These are phyloP conservation scores for Tolypocladium pustulatum DNA, from an alignment of 2,329 filamentous ascomycete genomes.

Conservation along the genomic window DNA sequence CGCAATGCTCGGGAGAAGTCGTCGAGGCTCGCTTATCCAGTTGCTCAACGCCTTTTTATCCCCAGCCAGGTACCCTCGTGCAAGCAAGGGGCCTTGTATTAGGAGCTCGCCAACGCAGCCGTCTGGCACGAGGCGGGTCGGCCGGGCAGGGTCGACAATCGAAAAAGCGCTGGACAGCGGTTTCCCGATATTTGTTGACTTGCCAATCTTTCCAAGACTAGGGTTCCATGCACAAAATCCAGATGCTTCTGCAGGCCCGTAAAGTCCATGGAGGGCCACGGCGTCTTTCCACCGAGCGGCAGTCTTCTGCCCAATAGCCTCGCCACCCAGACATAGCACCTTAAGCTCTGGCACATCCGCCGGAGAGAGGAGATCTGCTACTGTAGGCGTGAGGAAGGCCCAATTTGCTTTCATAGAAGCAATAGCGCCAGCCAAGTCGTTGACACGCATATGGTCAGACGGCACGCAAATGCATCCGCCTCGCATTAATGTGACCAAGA, in stretches of 20 bases:
- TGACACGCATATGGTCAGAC: conserved; percentile 5
- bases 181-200: not conserved
- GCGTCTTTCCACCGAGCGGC: not conserved
- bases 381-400: conserved; percentile 3
- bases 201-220: not conserved
- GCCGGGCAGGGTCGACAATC: conserved; percentile 16
- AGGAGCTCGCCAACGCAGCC: conserved; percentile 21
- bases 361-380: conserved; percentile 4
- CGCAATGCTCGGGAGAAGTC: not conserved
- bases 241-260: not conserved
- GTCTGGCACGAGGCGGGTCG: conserved; percentile 13
- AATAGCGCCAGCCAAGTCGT: conserved; percentile 6
- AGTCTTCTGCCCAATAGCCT: not conserved
- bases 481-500: conserved; percentile 6
- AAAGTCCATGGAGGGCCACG: not conserved
- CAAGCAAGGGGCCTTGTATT: conserved; percentile 32
- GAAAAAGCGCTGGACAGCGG: conserved; percentile 6
- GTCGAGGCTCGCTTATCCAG: conserved; percentile 10
- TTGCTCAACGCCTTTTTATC: conserved; percentile 27
- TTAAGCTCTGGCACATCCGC: not conserved
- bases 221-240: not conserved
- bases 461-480: conserved; percentile 9
- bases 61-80: conserved; percentile 37
- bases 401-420: not conserved
- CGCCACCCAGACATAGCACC: conserved; percentile 1